Conservation (phyloP, 345 rosid species). For the Crucihimalaya himalaica region DNA sequence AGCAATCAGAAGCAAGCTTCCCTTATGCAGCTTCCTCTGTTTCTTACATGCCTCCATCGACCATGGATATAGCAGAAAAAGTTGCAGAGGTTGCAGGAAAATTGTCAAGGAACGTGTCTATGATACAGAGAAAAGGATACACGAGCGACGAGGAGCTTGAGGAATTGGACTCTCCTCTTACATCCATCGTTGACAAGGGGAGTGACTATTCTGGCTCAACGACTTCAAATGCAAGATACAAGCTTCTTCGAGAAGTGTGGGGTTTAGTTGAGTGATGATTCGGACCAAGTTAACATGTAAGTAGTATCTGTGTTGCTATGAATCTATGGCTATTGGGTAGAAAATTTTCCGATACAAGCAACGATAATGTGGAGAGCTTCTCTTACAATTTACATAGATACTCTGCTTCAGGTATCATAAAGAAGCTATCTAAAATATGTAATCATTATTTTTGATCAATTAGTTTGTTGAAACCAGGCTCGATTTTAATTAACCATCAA, state of each 20-base stretch:
- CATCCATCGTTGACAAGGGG: conserved; percentile 55
- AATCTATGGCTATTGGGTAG: not conserved
- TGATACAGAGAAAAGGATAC: conserved; percentile 83
- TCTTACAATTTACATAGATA: not conserved
- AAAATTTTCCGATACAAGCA: not conserved
- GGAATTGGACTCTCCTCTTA: conserved; percentile 74
- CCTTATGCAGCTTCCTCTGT: conserved; percentile 73
- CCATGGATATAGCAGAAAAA: conserved; percentile 60
- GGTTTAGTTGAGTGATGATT: conserved; percentile 41
- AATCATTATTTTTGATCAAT: not conserved
- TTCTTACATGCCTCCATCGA: conserved; percentile 62
- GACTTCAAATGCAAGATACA: conserved; percentile 60
- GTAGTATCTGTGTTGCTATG: conserved; percentile 15
- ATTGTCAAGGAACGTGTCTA: conserved; percentile 58
- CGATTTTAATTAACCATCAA: not conserved
- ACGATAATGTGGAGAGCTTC: conserved; percentile 3
- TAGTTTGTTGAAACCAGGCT: not conserved
- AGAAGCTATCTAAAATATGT: not conserved
- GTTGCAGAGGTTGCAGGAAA: conserved; percentile 61
- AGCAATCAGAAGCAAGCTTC: conserved; percentile 64
- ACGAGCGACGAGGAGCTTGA: conserved; percentile 92
- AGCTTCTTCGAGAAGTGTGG: conserved; percentile 91
- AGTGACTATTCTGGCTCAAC: conserved; percentile 32
- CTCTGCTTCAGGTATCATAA: conserved; percentile 1
- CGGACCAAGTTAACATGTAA: not conserved